Evolutionary conservation across 352 stramenopile genomes (phyloP), one percentile per base, ranked within the genome.

Genomic region (Phytophthora aleatoria): DNA sequence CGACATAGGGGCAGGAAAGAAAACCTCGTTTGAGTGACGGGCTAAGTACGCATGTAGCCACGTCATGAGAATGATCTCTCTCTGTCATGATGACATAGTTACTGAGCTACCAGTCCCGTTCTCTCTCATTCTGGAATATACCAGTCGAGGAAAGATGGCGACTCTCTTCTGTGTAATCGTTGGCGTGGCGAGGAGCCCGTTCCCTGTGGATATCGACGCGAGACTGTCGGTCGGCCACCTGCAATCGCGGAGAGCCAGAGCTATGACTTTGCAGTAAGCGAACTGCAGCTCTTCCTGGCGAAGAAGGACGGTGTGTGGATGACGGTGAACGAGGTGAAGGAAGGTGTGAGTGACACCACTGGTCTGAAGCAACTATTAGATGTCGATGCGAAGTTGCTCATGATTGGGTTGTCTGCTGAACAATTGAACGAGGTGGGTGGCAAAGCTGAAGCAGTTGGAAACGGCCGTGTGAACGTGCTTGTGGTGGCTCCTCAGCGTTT

Each of bases 271-370:
- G 4, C 15, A 26, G 48, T 15, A 5, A n/a, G 30, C 10, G 0
- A 41, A 13, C 12, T 45, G 24, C 33, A 57, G 35, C 35, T 57
- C 7, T 47, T 38, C 35, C 36, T 57, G 20, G 36, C 50, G 5
- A 47, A 36, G 35, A 48, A 57, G 11, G 12, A 13, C 12, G 35
- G 7, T 2, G 11, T 13, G 13, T 39, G 36, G 50, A 6, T 57
- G 11, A 27, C 20, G 11, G 33, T 38, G 35, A 57, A 31, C n/a
- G 27, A 38, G 35, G 2, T 57, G 36, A 36, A 48, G 15, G 24
- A 31, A 9, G 27, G 50, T 55, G 33, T 42, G 5, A 20, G 12
- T 52, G 47, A 10, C 12, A 38, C 27, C 13, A 15, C 5, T 39
- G 28, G 15, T 55, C 4, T 44, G 5, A 15, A 38, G 33, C n/a